Evolutionary conservation across 2,329 filamentous ascomycete genomes (phyloP).

Genomic region (Drechslerella dactyloides): DNA sequence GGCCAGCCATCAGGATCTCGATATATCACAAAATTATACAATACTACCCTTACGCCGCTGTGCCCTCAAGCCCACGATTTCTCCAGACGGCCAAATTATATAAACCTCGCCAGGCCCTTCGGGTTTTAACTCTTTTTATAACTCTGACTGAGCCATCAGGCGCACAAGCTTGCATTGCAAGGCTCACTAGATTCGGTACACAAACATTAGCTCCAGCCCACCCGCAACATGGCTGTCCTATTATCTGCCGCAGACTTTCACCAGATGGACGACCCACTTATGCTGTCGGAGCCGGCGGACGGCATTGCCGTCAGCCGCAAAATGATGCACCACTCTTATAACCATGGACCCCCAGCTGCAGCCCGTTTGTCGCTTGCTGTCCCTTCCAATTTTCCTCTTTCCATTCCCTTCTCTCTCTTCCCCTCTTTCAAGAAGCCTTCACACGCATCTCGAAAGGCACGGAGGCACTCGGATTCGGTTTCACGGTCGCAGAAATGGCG

Average conservation of each 20-base stretch:
- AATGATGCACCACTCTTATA: constrained; percentile 21
- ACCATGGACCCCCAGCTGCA: constrained; percentile 8
- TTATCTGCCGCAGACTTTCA: constrained; percentile 23
- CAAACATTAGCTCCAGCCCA: background rate
- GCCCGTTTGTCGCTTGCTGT: constrained; percentile 32
- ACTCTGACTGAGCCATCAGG: no score
- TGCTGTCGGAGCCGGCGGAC: constrained; percentile 14
- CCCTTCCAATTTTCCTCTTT: constrained; percentile 15
- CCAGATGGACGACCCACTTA: constrained; percentile 18
- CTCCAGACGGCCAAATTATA: no score
- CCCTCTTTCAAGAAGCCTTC: constrained; percentile 29
- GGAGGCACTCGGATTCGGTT: constrained; percentile 28
- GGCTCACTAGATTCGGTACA: background rate
- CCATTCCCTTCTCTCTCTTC: constrained; percentile 22
- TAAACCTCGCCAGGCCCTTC: no score
- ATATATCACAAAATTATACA: background rate
- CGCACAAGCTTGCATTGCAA: no score
- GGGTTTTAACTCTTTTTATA: no score
- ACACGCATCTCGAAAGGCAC: constrained; percentile 14
- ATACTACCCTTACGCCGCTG: no score
- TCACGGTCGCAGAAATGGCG: constrained; percentile 22
- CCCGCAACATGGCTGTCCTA: constrained; percentile 25
- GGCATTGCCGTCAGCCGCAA: constrained; percentile 38
- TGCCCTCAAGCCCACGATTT: no score
- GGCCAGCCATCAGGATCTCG: background rate